phyloP scores from a whole-genome alignment of 192 early-diverging fungal species.

The Coemansia sp. region DNA sequence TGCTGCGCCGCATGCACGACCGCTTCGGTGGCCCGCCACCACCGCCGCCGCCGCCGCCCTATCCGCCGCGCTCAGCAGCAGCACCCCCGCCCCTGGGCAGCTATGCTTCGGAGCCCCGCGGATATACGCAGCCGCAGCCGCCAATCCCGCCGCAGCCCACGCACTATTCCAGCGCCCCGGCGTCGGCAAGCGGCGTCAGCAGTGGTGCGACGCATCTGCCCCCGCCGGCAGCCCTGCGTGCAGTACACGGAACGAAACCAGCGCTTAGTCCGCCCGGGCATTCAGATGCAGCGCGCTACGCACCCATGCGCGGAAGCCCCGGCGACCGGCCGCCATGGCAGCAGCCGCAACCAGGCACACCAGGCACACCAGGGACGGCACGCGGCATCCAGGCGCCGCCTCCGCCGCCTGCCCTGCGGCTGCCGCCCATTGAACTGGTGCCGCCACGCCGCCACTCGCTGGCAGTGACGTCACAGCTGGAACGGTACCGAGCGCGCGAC shows the following conservation, averaged over 20 bases:
- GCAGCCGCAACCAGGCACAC: conserved; percentile 18
- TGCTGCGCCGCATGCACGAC: conserved; percentile 52
- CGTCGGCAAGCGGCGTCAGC: too few species aligned
- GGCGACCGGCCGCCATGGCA: conserved; percentile 9
- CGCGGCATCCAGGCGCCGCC: background rate
- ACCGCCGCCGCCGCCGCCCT: conserved; percentile 3
- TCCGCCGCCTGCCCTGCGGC: conserved; percentile 12
- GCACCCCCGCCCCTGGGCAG: background rate
- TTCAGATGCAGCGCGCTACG: background rate
- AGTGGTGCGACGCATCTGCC: background rate
- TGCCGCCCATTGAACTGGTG: conserved; percentile 49
- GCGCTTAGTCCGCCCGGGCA: background rate
- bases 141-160: background rate
- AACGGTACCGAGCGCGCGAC: conserved; percentile 43
- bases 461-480: conserved; percentile 53
- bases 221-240: background rate
- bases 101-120: background rate
- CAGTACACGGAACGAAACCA: background rate
- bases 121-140: background rate
- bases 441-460: conserved; percentile 51
- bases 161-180: background rate
- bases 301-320: background rate
- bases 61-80: conserved; percentile 9
- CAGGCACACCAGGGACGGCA: background rate
- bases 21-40: conserved; percentile 33